Conservation (phyloP, 305 asterid genomes). For the Withania somnifera region DNA sequence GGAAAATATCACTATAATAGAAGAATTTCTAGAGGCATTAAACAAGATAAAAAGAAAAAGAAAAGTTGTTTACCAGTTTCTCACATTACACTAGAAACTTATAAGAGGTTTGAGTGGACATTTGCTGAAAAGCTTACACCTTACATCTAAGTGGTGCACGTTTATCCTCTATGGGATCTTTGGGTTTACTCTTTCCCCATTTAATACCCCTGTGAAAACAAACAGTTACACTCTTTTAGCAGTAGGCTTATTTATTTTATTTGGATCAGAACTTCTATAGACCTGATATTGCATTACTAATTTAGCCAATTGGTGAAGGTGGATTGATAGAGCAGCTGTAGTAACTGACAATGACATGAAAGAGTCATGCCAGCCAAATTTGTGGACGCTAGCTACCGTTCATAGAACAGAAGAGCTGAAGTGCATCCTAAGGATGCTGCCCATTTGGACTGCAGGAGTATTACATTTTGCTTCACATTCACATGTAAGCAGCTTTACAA, state of each 20-base stretch:
- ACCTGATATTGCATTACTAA: background rate
- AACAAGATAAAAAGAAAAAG: too few species aligned
- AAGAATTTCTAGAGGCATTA: too few species aligned
- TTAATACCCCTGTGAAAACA: too few species aligned
- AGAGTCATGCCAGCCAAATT: constrained; percentile 25
- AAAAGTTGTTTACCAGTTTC: too few species aligned
- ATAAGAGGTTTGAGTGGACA: too few species aligned
- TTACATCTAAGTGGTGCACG: too few species aligned
- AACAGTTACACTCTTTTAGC: background rate
- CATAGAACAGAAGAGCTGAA: constrained; percentile 74
- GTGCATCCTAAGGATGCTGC: constrained; percentile 42
- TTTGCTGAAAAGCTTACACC: too few species aligned
- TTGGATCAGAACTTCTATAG: background rate
- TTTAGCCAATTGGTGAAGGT: constrained; percentile 8
- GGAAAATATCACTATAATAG: background rate
- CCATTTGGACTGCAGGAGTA: constrained; percentile 67
- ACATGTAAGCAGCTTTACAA: constrained; percentile 46
- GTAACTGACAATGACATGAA: constrained; percentile 24
- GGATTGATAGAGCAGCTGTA: constrained; percentile 59
- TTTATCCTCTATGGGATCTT: too few species aligned
- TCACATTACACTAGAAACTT: too few species aligned
- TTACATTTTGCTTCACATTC: constrained; percentile 45
- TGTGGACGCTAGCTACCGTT: constrained; percentile 63
- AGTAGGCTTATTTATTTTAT: background rate
- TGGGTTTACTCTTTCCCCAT: too few species aligned